Evolutionary conservation across 108 stramenopile species (phyloP).

Genomic region (Phaeodactylum tricornutum): DNA sequence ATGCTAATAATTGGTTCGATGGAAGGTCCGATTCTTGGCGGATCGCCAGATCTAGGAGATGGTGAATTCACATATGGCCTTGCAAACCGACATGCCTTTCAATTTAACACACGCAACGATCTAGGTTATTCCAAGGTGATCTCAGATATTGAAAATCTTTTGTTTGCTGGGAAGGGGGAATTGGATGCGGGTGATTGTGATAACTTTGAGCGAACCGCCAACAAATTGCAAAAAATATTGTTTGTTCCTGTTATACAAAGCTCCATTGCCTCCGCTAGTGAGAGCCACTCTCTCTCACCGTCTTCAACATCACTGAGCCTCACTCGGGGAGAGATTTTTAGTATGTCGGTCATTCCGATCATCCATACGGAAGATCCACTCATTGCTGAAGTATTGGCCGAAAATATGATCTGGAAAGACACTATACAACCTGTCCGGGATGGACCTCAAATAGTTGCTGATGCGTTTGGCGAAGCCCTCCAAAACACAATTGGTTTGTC

Average conservation of each 20-base stretch:
- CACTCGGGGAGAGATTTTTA: slow-evolving; percentile 49
- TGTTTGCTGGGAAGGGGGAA: slow-evolving; percentile 63
- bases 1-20: slow-evolving; percentile 71
- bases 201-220: slow-evolving; percentile 36
- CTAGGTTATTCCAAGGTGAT: slow-evolving; percentile 41
- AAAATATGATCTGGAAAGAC: slow-evolving; percentile 29
- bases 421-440: slow-evolving; percentile 22
- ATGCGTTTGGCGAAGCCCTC: slow-evolving; percentile 33
- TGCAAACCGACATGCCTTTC: slow-evolving; percentile 53
- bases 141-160: slow-evolving; percentile 40
- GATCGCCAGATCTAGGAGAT: slow-evolving; percentile 50
- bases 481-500: slow-evolving; percentile 19
- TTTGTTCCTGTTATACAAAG: slow-evolving; percentile 68
- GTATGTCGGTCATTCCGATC: slow-evolving; percentile 61
- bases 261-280: slow-evolving; percentile 51
- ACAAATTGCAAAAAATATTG: slow-evolving; percentile 34
- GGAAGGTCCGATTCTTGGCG: slow-evolving; percentile 51
- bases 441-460: slow-evolving; percentile 37
- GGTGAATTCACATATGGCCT: slow-evolving; percentile 67
- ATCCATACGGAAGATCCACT: slow-evolving; percentile 4
- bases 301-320: slow-evolving; percentile 26
- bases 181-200: slow-evolving; percentile 43
- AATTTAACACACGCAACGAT: slow-evolving; percentile 56
- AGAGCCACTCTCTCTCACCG: slow-evolving; percentile 25
- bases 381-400: slow-evolving; percentile 21